Percentiles rank a stretch among this genome's conserved stretches.
These are phyloP conservation scores for Nadsonia fulvescens DNA, from an alignment of 805 yeast species.

Conservation along the genomic window DNA sequence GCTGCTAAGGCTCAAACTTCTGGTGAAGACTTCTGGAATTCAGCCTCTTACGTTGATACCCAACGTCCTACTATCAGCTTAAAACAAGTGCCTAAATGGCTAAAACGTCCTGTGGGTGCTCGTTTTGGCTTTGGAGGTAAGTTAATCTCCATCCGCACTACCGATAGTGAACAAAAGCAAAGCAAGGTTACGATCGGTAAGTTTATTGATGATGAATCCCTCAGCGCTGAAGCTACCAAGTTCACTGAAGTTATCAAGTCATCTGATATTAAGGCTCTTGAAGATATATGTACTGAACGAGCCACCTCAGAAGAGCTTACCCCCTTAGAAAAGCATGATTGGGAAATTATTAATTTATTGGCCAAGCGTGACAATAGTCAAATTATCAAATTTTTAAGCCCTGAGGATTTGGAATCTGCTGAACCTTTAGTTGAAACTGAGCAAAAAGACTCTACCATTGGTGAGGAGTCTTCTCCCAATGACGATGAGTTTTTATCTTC, in stretches of 20 bases:
- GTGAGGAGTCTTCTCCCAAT: constrained; percentile 5
- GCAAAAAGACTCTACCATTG: constrained; percentile 5
- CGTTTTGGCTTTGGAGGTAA: constrained; percentile 91
- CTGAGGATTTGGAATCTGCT: constrained; percentile 26
- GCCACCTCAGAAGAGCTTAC: too few species aligned
- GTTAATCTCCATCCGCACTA: constrained; percentile 36
- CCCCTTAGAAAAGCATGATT: constrained; percentile 16
- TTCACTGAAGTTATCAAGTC: constrained; percentile 38
- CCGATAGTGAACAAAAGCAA: constrained; percentile 25
- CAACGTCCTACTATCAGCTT: constrained; percentile 44
- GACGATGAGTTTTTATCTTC: constrained; percentile 3
- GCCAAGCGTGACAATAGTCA: constrained; percentile 28
- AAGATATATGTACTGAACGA: too few species aligned
- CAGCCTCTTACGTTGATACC: constrained; percentile 20
- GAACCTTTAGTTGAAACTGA: constrained; percentile 5
- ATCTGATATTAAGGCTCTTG: constrained; percentile 10
- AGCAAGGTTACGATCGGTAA: constrained; percentile 25
- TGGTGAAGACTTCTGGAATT: constrained; percentile 76
- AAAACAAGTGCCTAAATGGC: constrained; percentile 82
- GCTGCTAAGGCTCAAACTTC: constrained; percentile 29
- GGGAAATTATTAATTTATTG: constrained; percentile 31
- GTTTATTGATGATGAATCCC: constrained; percentile 22
- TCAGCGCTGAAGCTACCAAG: constrained; percentile 19
- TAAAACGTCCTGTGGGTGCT: constrained; percentile 52
- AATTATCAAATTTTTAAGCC: constrained; percentile 37